phyloP scores from a whole-genome alignment of 148 eudicot species.

The Vaccinium corymbosum region DNA sequence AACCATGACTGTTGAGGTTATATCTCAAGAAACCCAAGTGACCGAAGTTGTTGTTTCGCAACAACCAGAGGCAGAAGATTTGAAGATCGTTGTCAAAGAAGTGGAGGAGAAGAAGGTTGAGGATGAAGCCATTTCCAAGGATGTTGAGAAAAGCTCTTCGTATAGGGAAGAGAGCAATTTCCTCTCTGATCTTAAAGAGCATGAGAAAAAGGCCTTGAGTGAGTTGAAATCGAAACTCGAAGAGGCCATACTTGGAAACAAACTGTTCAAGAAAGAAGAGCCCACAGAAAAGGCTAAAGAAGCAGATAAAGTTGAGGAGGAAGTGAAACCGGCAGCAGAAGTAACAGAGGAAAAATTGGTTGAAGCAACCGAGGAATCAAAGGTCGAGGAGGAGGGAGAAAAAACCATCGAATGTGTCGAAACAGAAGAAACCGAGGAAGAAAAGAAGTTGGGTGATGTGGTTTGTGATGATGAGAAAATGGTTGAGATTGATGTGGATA shows the following conservation, averaged over 20 bases:
- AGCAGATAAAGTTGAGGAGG: conserved; percentile 8
- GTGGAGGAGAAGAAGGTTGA: conserved; percentile 11
- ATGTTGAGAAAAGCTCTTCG: conserved; percentile 46
- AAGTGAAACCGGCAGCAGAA: conserved; percentile 6
- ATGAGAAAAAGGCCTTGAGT: conserved; percentile 46
- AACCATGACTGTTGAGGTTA: conserved; percentile 37
- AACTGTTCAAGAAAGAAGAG: conserved; percentile 25
- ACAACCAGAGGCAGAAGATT: conserved; percentile 13
- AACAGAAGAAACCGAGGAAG: conserved; percentile 5
- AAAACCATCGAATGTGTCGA: conserved; percentile 8
- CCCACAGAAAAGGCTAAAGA: conserved; percentile 3
- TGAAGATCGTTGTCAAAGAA: conserved; percentile 13
- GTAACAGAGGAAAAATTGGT: not conserved
- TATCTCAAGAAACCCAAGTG: conserved; percentile 32
- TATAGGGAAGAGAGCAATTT: conserved; percentile 62
- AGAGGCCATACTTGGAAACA: conserved; percentile 44
- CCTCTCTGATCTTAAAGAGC: conserved; percentile 50
- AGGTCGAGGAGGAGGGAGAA: not conserved
- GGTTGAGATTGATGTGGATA: conserved; percentile 17
- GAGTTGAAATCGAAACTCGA: conserved; percentile 49
- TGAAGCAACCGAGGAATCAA: not conserved
- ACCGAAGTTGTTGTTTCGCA: conserved; percentile 12
- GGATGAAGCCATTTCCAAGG: conserved; percentile 19
- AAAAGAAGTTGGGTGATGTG: not conserved
- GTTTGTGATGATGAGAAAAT: conserved; percentile 13